A percentile compares a stretch with the other conserved stretches of the same genome.
Conservation (phyloP, 2,329 filamentous ascomycete species). For the Clonostachys solani region DNA sequence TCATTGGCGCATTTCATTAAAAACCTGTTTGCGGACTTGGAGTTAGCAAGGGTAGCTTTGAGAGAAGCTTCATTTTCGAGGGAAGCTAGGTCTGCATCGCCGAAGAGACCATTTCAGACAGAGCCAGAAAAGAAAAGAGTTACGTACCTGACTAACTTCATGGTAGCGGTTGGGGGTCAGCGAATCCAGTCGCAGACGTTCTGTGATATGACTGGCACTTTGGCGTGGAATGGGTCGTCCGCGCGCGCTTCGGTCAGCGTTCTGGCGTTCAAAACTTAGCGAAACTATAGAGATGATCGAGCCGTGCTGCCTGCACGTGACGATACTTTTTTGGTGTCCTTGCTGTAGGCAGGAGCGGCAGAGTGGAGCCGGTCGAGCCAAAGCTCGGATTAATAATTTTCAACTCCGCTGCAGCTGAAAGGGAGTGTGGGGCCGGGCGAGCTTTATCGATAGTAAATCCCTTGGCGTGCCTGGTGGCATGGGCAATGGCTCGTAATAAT, state of each 20-base stretch:
- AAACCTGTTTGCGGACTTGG: conserved; percentile 58
- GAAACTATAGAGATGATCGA: no score
- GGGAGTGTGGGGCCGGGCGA: background rate
- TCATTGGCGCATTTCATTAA: conserved; percentile 99
- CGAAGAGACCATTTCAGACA: background rate
- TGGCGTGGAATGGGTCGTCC: background rate
- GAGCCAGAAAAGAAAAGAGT: background rate
- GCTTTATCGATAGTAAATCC: conserved; percentile 2
- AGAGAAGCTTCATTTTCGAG: conserved; percentile 8
- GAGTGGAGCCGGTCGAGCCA: no score
- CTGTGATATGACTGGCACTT: no score
- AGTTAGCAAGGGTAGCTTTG: conserved; percentile 21
- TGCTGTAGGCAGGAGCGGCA: no score
- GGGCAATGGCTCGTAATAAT: no score
- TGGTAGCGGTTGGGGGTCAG: conserved; percentile 41
- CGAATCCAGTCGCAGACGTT: background rate
- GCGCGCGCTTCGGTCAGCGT: no score
- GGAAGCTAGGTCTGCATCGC: conserved; percentile 11
- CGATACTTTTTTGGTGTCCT: no score
- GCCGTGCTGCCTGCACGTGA: no score
- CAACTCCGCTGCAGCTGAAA: no score
- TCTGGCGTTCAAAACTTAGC: no score
- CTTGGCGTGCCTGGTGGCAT: no score
- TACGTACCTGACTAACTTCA: conserved; percentile 95
- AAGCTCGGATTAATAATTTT: no score